Percentiles rank a stretch among this genome's conserved stretches.
These are phyloP conservation scores for Aureobasidium vineae DNA, from an alignment of 2,329 filamentous ascomycete species.

Conservation along the genomic window DNA sequence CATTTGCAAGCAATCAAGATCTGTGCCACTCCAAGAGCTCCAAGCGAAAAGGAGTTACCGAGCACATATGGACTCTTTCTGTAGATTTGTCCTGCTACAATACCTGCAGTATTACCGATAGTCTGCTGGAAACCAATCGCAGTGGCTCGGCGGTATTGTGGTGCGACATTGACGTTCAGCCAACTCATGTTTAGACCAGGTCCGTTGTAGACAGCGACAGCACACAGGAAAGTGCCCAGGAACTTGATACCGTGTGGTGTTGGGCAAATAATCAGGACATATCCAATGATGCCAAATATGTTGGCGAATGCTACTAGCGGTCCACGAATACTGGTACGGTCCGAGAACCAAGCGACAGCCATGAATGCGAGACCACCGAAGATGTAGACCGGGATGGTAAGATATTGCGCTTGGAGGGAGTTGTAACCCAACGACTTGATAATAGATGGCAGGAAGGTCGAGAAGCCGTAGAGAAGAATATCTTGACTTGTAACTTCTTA, in stretches of 20 bases:
- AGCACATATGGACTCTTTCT: constrained; percentile 32
- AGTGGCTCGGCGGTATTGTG: constrained; percentile 50
- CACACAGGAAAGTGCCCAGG: constrained; percentile 34
- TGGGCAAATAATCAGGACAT: constrained; percentile 31
- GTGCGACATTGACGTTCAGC: constrained; percentile 51
- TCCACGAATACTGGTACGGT: constrained; percentile 39
- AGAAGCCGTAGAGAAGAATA: constrained; percentile 57
- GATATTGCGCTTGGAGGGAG: constrained; percentile 52
- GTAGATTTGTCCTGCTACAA: constrained; percentile 51
- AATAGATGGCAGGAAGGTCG: constrained; percentile 58
- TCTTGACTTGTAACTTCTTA: constrained; percentile 43
- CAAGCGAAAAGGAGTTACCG: constrained; percentile 25
- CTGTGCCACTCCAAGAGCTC: constrained; percentile 24
- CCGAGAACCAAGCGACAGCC: constrained; percentile 48
- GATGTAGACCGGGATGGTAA: constrained; percentile 59
- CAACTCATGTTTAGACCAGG: constrained; percentile 50
- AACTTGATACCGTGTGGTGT: constrained; percentile 32
- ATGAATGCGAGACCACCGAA: constrained; percentile 51
- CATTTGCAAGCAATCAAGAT: constrained; percentile 23
- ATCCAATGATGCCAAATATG: constrained; percentile 31
- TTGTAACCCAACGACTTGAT: constrained; percentile 54
- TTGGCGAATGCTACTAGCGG: constrained; percentile 30
- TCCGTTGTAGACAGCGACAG: constrained; percentile 34
- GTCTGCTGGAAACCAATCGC: constrained; percentile 50
- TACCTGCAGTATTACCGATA: constrained; percentile 50